phyloP scores from a whole-genome alignment of 257 asterid species.

The Coffea eugenioides region DNA sequence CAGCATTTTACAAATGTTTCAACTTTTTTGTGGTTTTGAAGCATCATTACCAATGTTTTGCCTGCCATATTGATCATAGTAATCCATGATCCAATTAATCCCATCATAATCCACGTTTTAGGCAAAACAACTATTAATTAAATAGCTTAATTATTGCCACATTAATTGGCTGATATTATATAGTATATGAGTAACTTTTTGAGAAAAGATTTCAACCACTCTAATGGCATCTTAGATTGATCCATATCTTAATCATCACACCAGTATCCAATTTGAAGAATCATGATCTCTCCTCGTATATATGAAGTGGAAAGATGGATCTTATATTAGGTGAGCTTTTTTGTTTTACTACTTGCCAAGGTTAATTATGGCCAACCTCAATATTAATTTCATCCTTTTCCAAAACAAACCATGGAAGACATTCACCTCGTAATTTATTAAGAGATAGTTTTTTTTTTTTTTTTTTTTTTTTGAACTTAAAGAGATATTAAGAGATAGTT shows the following conservation, averaged over 20 bases:
- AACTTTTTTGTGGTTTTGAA: no score
- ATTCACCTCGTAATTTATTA: no score
- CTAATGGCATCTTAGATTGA: neutral
- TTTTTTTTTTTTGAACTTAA: no score
- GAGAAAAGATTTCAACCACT: neutral
- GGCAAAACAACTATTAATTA: neutral
- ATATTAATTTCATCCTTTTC: neutral
- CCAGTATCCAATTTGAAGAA: neutral
- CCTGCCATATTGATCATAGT: no score
- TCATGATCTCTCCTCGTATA: neutral
- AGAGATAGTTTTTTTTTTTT: no score
- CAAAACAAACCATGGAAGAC: neutral
- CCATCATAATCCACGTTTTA: neutral
- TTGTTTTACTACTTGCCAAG: neutral
- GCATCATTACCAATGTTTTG: no score
- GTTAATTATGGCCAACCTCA: neutral
- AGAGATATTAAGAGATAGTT: no score
- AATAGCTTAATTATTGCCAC: no score
- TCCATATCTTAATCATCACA: neutral
- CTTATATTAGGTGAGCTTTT: neutral
- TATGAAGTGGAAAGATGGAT: neutral
- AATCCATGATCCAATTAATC: neutral
- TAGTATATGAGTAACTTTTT: no score
- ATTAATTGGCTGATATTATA: no score
- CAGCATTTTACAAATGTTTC: no score